Base-by-base conservation (phyloP, 345 rosid species). In the Boechera retrofracta region DNA sequence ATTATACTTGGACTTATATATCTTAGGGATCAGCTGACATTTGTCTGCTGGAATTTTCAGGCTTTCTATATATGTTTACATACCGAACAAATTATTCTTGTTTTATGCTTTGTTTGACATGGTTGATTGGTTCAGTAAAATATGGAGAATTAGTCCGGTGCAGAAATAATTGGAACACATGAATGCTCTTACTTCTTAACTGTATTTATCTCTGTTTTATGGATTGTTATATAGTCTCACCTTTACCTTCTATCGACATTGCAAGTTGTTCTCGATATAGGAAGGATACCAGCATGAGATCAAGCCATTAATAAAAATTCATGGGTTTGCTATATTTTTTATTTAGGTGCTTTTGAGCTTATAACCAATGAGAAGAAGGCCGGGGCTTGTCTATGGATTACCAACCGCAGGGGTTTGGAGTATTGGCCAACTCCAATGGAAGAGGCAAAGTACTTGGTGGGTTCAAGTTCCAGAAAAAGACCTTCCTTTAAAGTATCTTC, bases 301-400 rank as follows among this genome's bases (percentile, higher is more conserved):
- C 52, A 28, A 32, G 13, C 28, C 16, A 16, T 29, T 31, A 6
- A 3, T 32, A 6, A 64, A 44, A 26, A 18, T 58, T 26, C 45
- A 59, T 49, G 55, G 31, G 9, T 41, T 7, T 66, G 15, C 13
- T 62, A 32, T 64, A 35, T 26, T 18, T 73, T 29, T 47, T 4
- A 49, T 73, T 29, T 73, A 92, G 99, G 98, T 75, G 92, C 91
- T 74, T 92, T 92, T 81, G 94, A 92, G 85, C 98, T 95, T 71
- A 95, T 95, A 60, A 83, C 72, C 4, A 79, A 95, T 76, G 92
- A 92, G 81, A 89, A 75, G 32, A 92, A 88, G 84, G 98, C 89
- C 55, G 98, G 98, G 58, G 83, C 97, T 49, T 92, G 98, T 83
- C 83, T 95, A 32, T 92, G 97, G 98, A 86, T 95, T 72, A 88